Base-by-base conservation (phyloP, 768 basidiomycete species). In the Macrolepiota albuminosa region DNA sequence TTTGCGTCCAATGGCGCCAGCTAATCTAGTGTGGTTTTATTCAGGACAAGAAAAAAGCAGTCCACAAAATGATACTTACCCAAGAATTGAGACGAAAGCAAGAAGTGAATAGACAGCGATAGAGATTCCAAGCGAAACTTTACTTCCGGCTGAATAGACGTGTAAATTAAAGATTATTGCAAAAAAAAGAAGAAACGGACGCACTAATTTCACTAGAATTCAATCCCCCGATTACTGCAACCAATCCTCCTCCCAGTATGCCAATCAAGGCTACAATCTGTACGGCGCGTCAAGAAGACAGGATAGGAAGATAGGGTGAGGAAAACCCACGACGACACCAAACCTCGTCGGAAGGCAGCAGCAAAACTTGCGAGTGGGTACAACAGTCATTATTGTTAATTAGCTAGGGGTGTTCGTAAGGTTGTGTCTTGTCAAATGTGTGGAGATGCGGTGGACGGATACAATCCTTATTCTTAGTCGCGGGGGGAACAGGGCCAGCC, bases 271-370 rank as follows among this genome's bases (percentile, higher is more conserved):
- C 70, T 59, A 80, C 72, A 34, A 80, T 56, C 79, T 81, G 59
- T n/a, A 48, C n/a, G 16, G 8, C 46, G 14, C 21, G 13, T 54
- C 18, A 50, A 31, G 26, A 13, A 36, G 36, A 49, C 2, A 52
- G 56, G 43, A 47, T 39, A 33, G 29, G 18, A 31, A 46, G 18
- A 37, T 16, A 40, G 21, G 26, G 33, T 50, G 42, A 31, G 13
- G 37, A 16, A 46, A 29, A 71, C 80, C 63, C 59, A 81, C 79
- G 50, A 81, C 69, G 49, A 78, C 78, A 50, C 80, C 81, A 47
- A 75, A 76, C 63, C 81, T 70, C 39, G 78, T 77, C 9, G 81
- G 80, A 53, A 81, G 74, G 68, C 80, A 81, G 72, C 78, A 79
- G 64, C 79, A 81, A 67, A 80, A 81, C 42, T 73, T 80, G 64